Evolutionary conservation across 2,329 filamentous ascomycete species (phyloP).

Genomic region (Stromatinia cepivora): DNA sequence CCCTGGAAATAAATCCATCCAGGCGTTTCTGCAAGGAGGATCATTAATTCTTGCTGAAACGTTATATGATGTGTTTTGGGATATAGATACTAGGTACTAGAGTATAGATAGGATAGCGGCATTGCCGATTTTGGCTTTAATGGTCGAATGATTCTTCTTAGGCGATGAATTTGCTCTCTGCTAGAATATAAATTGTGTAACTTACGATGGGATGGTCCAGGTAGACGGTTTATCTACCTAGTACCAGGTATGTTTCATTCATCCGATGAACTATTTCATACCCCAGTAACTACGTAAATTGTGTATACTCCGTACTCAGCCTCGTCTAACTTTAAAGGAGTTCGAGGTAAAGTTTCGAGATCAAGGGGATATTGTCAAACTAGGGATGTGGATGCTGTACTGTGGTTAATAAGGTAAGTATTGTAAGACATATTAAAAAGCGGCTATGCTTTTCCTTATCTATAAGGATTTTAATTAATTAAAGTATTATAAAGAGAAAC

Average conservation of each 20-base stretch:
- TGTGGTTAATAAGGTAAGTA: too few relatives aligned
- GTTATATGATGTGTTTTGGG: conserved; percentile 1
- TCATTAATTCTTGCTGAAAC: conserved; percentile 8
- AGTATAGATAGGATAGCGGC: not conserved
- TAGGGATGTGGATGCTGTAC: conserved; percentile 9
- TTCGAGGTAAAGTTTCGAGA: conserved; percentile 6
- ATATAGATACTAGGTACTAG: too few relatives aligned
- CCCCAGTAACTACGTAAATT: not conserved
- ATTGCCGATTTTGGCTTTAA: not conserved
- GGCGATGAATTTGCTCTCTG: not conserved
- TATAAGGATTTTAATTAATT: too few relatives aligned
- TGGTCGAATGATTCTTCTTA: not conserved
- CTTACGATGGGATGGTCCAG: not conserved
- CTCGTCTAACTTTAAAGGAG: not conserved
- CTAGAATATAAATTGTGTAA: not conserved
- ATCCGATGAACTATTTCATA: conserved; percentile 5
- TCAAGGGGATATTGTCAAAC: conserved; percentile 8
- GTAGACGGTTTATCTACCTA: not conserved
- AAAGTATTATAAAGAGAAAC: too few relatives aligned
- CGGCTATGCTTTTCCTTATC: too few relatives aligned
- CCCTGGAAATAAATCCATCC: not conserved
- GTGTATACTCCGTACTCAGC: not conserved
- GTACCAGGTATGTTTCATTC: not conserved
- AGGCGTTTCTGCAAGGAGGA: conserved; percentile 7
- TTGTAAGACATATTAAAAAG: too few relatives aligned